Base-by-base conservation (phyloP, 106 monocot species). In the Triglochin maritima region DNA sequence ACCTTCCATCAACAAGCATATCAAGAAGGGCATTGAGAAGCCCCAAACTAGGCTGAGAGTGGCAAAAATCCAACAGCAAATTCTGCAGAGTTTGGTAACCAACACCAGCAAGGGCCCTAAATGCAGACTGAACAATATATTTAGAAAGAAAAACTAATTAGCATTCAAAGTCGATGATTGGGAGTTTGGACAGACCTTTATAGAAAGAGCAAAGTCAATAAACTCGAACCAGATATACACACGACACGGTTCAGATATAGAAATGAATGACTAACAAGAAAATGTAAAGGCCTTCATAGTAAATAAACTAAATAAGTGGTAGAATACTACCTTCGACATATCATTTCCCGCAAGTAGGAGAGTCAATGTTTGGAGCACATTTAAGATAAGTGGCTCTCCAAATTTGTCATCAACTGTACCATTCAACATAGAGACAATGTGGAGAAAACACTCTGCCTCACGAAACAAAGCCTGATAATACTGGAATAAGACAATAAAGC, bases 1-100 rank as follows among this genome's bases (percentile, higher is more conserved):
- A 98, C 53, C 77, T 89, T 54, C 92, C 98, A 86, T 98, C 98
- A 50, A 92, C 86, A 79, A 98, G 98, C 98, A 98, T 92, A 77
- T 89, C 86, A 77, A 98, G 92, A 70, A 98, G 82, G 70, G 92
- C 84, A 82, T 82, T 74, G 56, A 98, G 16, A 63, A 98, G 84
- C 55, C 65, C 74, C 69, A 81, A 69, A 55, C 79, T 98, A 59
- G 92, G 85, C 54, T 74, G 69, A 80, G 84, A 89, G 67, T 81
- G 88, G 57, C 86, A 92, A 76, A 92, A 92, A 61, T 92, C 86
- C 63, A 89, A 78, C 7, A 98, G 88, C 69, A 98, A 77, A 70
- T 86, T 92, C 77, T 98, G 92, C 57, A 98, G 73, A 10, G 84
- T 98, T 68, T 98, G 92, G 82, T 98, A 98, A 63, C 98, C 98